phyloP scores from a whole-genome alignment of 2,329 filamentous ascomycete genomes.

The Lasiodiplodia citricola region DNA sequence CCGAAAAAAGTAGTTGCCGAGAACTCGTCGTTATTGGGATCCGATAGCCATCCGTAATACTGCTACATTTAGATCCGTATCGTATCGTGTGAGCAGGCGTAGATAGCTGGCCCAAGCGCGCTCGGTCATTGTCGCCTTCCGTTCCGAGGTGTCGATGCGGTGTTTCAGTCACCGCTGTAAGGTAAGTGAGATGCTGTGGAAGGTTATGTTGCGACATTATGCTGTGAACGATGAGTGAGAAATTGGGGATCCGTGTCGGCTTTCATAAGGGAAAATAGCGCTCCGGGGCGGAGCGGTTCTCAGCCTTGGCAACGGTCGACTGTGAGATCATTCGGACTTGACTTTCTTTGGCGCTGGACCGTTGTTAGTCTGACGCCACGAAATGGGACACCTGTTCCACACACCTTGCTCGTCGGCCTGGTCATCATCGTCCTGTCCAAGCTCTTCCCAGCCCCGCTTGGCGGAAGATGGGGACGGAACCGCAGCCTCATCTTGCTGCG shows the following conservation, averaged over 20 bases:
- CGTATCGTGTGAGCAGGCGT: background rate
- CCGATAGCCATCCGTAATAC: background rate
- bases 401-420: constrained; percentile 27
- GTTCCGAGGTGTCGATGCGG: background rate
- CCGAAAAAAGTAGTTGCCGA: background rate
- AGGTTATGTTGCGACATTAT: constrained; percentile 14
- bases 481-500: constrained; percentile 17
- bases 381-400: background rate
- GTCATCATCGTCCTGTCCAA: constrained; percentile 25
- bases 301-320: constrained; percentile 17
- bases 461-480: constrained; percentile 23
- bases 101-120: background rate
- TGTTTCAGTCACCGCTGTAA: constrained; percentile 16
- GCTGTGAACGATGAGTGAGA: constrained; percentile 4
- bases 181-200: constrained; percentile 12
- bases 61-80: background rate
- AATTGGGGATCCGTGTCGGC: background rate
- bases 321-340: constrained; percentile 23
- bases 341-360: constrained; percentile 22
- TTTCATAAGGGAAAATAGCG: background rate
- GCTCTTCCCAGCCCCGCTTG: constrained; percentile 29
- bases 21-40: background rate
- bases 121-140: constrained; percentile 1
- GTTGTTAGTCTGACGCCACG: background rate
- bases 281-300: constrained; percentile 6